A percentile compares a stretch with the other conserved stretches of the same genome.
phyloP scores from a whole-genome alignment of 495 filamentous ascomycete genomes.

The Tuber brumale region DNA sequence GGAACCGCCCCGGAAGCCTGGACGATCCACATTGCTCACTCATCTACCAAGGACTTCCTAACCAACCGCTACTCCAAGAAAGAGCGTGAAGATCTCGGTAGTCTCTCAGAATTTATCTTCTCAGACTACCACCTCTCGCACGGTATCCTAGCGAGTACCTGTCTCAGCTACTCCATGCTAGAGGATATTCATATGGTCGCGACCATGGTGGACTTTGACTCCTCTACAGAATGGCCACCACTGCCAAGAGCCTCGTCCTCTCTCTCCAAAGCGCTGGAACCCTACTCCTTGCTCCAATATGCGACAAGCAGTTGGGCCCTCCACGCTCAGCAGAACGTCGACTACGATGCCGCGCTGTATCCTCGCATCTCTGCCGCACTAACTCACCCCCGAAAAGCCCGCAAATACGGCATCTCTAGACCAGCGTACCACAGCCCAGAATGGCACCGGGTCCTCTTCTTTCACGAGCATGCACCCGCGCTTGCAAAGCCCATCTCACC shows the following conservation, averaged over 20 bases:
- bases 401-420: not conserved
- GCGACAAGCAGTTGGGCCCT: not conserved
- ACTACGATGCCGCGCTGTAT: not conserved
- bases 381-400: not conserved
- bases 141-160: not conserved
- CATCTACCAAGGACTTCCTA: conserved; percentile 38
- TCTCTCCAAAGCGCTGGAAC: not conserved
- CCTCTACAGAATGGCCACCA: not conserved
- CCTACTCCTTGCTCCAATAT: not conserved
- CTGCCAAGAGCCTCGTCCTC: not conserved
- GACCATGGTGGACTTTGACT: not conserved
- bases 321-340: not conserved
- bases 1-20: conserved; percentile 8
- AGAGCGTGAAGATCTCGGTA: not conserved
- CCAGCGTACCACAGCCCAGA: not conserved
- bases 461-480: not conserved
- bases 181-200: not conserved
- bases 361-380: not conserved
- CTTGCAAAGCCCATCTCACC: not conserved
- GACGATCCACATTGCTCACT: conserved; percentile 39
- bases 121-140: not conserved
- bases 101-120: not conserved
- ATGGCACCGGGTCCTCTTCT: not conserved
- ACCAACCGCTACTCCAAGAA: not conserved
- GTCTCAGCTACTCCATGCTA: conserved; percentile 3